These are phyloP conservation scores for Cornus controversa DNA, from an alignment of 148 eudicot species.

Conservation along the genomic window DNA sequence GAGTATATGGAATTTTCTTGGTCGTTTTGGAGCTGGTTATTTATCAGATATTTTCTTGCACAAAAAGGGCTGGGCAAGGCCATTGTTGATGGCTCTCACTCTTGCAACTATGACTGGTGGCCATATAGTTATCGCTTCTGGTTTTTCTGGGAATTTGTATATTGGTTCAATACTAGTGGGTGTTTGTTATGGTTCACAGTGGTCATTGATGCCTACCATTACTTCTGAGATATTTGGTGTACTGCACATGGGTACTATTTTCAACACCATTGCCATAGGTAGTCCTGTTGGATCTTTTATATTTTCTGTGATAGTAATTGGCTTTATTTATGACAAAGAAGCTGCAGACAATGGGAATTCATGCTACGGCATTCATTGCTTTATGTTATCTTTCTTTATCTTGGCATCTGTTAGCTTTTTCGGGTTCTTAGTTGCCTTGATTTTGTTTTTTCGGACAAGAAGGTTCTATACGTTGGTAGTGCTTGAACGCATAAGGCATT, in stretches of 20 bases:
- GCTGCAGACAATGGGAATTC: constrained; percentile 39
- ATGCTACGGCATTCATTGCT: constrained; percentile 78
- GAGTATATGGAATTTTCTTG: too few species aligned
- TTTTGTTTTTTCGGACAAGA: constrained; percentile 67
- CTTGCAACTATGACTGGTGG: constrained; percentile 69
- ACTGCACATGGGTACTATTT: constrained; percentile 79
- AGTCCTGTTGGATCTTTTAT: constrained; percentile 83
- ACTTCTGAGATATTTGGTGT: constrained; percentile 82
- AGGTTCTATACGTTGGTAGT: constrained; percentile 52
- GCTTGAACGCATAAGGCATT: constrained; percentile 32
- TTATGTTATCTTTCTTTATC: constrained; percentile 65
- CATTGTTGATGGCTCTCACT: constrained; percentile 56
- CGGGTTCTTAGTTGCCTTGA: constrained; percentile 53
- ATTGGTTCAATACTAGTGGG: constrained; percentile 75
- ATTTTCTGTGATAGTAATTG: constrained; percentile 28
- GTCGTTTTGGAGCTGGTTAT: too few species aligned
- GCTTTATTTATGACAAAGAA: constrained; percentile 66
- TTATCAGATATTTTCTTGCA: too few species aligned
- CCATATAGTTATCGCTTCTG: constrained; percentile 65
- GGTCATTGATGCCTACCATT: constrained; percentile 12
- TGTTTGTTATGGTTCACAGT: constrained; percentile 19
- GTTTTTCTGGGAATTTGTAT: constrained; percentile 73
- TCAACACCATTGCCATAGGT: constrained; percentile 78
- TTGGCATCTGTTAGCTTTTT: constrained; percentile 59
- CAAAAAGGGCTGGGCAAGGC: constrained; percentile 26